Conservation (phyloP, 352 stramenopile genomes). For the Globisporangium mamillatum region DNA sequence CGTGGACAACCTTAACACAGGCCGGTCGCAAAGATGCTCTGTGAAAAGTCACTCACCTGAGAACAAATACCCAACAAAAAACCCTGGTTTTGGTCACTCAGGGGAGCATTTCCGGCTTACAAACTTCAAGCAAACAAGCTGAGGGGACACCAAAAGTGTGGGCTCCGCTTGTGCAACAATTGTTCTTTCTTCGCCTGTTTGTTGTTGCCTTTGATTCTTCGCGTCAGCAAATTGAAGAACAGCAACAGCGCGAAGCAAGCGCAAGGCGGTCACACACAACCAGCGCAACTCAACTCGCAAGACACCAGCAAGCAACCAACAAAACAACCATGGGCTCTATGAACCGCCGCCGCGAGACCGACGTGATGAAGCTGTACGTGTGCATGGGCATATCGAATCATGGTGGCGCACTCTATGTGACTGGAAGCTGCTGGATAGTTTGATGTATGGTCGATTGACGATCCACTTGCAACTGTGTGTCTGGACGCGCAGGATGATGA, state of each 20-base stretch:
- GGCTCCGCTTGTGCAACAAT: conserved; percentile 5
- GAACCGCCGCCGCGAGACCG: conserved; percentile 84
- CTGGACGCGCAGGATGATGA: conserved; percentile 79
- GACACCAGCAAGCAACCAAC: not conserved
- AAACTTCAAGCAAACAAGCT: conserved; percentile 26
- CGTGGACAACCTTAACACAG: conserved; percentile 10
- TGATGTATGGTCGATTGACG: not conserved
- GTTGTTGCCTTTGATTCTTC: conserved; percentile 5
- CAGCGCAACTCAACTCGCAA: not conserved
- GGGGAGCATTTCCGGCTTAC: conserved; percentile 17
- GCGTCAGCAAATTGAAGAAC: conserved; percentile 12
- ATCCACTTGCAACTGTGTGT: not conserved
- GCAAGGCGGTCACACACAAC: not conserved
- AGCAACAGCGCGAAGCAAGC: not conserved
- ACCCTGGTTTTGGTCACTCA: conserved; percentile 3
- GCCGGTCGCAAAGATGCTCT: conserved; percentile 1
- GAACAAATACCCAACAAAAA: conserved; percentile 11
- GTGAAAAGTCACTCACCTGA: conserved; percentile 14
- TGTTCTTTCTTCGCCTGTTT: conserved; percentile 21
- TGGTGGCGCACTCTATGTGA: not conserved
- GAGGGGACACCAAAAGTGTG: conserved; percentile 27
- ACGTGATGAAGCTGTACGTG: conserved; percentile 90
- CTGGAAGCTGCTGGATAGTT: not conserved
- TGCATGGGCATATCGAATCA: not conserved
- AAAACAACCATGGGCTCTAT: conserved; percentile 46